phyloP scores from a whole-genome alignment of 1,284 basidiomycete genomes.

The Melampsora abietis-canadensis region DNA sequence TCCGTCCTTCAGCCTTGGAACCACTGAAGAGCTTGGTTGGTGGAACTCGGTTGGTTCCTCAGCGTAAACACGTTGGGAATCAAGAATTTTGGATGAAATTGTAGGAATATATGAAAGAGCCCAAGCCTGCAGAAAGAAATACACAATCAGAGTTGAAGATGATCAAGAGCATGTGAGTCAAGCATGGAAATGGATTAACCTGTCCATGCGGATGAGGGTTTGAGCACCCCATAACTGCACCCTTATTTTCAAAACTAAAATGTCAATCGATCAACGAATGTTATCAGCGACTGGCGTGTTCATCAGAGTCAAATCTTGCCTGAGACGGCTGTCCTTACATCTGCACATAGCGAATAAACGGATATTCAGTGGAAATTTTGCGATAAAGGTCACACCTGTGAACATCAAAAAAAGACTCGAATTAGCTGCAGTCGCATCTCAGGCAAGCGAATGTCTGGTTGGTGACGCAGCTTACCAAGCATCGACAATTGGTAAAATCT shows the following conservation, averaged over 20 bases:
- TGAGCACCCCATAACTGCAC: constrained; percentile 90
- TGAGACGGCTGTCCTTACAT: constrained; percentile 43
- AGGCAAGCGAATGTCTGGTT: neutral
- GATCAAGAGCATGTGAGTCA: constrained; percentile 45
- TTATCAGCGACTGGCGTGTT: neutral
- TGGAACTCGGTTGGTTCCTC: constrained; percentile 45
- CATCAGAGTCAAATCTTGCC: neutral
- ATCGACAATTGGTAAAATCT: constrained; percentile 68
- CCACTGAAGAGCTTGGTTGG: constrained; percentile 50
- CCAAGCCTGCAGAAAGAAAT: constrained; percentile 47
- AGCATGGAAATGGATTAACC: constrained; percentile 62
- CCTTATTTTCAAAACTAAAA: constrained; percentile 72
- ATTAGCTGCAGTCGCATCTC: neutral
- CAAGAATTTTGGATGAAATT: constrained; percentile 46
- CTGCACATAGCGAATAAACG: constrained; percentile 52
- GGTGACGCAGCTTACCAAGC: constrained; percentile 61
- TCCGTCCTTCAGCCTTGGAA: constrained; percentile 63
- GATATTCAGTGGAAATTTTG: constrained; percentile 50
- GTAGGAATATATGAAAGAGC: constrained; percentile 66
- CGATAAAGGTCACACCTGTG: constrained; percentile 47
- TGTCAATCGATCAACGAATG: neutral
- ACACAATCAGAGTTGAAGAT: constrained; percentile 40
- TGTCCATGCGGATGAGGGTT: constrained; percentile 96
- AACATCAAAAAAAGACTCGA: neutral
- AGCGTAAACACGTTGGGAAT: constrained; percentile 61